Evolutionary conservation across 2,329 filamentous ascomycete species (phyloP).

Genomic region (Ophiostoma pallidulum): DNA sequence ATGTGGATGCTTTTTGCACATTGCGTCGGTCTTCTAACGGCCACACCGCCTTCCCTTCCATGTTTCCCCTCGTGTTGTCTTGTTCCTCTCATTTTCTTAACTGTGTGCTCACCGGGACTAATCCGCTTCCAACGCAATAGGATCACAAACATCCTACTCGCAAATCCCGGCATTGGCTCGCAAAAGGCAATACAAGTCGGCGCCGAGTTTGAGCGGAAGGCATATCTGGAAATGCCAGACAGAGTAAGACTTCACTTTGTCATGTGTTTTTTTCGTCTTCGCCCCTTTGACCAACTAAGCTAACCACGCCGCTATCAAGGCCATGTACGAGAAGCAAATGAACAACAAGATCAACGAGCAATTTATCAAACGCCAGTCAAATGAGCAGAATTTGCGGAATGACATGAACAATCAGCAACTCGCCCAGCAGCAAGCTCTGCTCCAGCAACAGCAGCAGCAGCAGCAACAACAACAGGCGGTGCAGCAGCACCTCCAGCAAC

Average conservation of each 20-base stretch:
- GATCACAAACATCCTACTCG: conserved; percentile 42
- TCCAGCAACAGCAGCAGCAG: conserved; percentile 21
- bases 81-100: no score
- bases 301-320: no score
- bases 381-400: conserved; percentile 40
- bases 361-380: conserved; percentile 40
- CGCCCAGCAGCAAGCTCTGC: conserved; percentile 23
- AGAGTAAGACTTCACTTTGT: conserved; percentile 30
- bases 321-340: conserved; percentile 41
- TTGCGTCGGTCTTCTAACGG: background rate
- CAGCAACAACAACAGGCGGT: conserved; percentile 25
- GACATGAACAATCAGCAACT: conserved; percentile 33
- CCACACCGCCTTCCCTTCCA: background rate
- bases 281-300: no score
- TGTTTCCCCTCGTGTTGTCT: background rate
- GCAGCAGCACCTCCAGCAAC: conserved; percentile 26
- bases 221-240: conserved; percentile 35
- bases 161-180: conserved; percentile 32
- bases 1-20: background rate
- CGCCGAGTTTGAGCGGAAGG: conserved; percentile 38
- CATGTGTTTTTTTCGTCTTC: no score
- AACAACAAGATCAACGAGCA: conserved; percentile 37
- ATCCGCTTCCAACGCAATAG: conserved; percentile 23
- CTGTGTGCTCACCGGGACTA: background rate
- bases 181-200: conserved; percentile 33